These are phyloP conservation scores for Suillus alpinus DNA, from an alignment of 768 basidiomycete genomes.

Conservation along the genomic window DNA sequence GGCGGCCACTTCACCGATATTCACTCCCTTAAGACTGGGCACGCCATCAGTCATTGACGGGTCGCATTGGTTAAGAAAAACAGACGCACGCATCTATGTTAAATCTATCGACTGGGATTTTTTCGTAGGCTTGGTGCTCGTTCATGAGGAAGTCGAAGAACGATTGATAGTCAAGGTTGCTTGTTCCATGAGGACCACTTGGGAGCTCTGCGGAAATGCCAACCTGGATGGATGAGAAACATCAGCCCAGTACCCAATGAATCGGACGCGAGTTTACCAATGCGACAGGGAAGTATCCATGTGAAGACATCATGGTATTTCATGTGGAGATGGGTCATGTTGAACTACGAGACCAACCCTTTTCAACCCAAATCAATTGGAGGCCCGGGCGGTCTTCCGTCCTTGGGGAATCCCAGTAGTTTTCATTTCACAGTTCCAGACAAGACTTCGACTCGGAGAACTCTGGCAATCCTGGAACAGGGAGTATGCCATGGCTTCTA, in stretches of 20 bases:
- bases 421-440: neutral
- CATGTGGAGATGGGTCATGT: neutral
- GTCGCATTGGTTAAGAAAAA: neutral
- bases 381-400: no score
- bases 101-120: slow-evolving; percentile 12
- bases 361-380: neutral
- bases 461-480: neutral
- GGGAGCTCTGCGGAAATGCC: slow-evolving; percentile 12
- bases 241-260: neutral
- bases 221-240: neutral
- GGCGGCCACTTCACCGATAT: neutral
- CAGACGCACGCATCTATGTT: slow-evolving; percentile 8
- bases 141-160: slow-evolving; percentile 12
- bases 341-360: neutral
- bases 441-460: neutral
- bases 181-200: neutral
- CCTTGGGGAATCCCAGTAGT: no score
- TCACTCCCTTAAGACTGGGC: neutral
- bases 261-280: neutral
- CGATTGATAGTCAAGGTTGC: slow-evolving; percentile 12
- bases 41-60: neutral
- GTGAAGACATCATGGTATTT: neutral
- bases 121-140: slow-evolving; percentile 11
- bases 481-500: neutral
- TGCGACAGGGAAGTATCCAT: neutral